Evolutionary conservation across 2,329 filamentous ascomycete genomes (phyloP), one percentile per base, ranked within the genome.

Genomic region (Chrysosporium queenslandicum): DNA sequence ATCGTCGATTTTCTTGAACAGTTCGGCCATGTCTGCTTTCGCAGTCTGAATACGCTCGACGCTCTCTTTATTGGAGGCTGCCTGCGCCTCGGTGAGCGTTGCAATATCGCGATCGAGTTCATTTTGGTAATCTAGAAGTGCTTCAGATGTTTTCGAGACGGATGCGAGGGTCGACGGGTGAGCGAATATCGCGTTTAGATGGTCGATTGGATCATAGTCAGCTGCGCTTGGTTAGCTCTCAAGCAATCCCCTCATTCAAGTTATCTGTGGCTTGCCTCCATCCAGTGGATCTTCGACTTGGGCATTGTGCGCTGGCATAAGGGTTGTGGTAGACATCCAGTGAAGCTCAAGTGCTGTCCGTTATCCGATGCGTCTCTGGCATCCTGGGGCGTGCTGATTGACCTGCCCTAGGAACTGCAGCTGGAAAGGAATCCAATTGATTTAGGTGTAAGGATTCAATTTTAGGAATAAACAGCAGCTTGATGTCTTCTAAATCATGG

Each of bases 1-100:
- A 58, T 83, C 86, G 68, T 97, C 91, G 67, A 98, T 96, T 72
- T 94, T 94, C 63, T 83, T 82, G 75, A 98, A 96, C 36, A 98
- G 81, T 60, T 86, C 83, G 16, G 86, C 85, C 57, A 98, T 81
- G 71, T 97, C 92, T 53, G 82, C 79, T 72, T 96, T 91, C 41
- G 92, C 90, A 47, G 85, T 82, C 71, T 94, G 86, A 74, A 98
- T 96, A 60, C 90, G 85, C 71, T 87, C 82, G 56, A 97, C 84
- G 66, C 86, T 94, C 61, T 90, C 88, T 63, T 86, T 81, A 68
- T 94, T 86, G 53, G 86, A 87, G 64, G 85, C 86, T 41, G 88
- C 86, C 73, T 96, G 91, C 41, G 82, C 73, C 55, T 78, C 80
- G 59, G 85, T 80, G 58, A 94, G 81, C 48, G 74, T 72, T 56